Percentiles rank a stretch among this genome's conserved stretches.
Evolutionary conservation across 805 yeast species (phyloP).

Genomic region (Scheffersomyces amazonensis): DNA sequence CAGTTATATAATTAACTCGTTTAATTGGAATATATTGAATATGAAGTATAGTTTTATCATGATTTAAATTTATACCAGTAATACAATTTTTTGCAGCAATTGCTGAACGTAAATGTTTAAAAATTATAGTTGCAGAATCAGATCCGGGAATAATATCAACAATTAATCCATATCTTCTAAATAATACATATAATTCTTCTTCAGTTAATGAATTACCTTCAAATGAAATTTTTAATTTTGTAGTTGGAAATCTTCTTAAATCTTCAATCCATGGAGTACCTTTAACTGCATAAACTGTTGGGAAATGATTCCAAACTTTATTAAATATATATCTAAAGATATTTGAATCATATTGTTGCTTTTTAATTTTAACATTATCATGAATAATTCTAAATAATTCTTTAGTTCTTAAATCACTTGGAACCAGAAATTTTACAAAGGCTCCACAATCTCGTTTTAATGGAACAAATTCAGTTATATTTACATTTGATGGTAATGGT

Average conservation of each 20-base stretch:
- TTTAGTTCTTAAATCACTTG: slow-evolving; percentile 45
- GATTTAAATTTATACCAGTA: slow-evolving; percentile 66
- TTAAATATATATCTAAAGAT: slow-evolving; percentile 8
- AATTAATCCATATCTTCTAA: slow-evolving; percentile 86
- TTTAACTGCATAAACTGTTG: slow-evolving; percentile 67
- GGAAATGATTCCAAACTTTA: slow-evolving; percentile 24
- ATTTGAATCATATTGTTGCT: slow-evolving; percentile 5
- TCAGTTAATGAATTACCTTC: slow-evolving; percentile 76
- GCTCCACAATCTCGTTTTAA: slow-evolving; percentile 90
- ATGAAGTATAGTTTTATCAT: slow-evolving; percentile 58
- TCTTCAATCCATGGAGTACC: slow-evolving; percentile 98
- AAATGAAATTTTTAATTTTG: slow-evolving; percentile 60
- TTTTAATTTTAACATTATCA: slow-evolving; percentile 35
- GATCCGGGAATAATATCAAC: slow-evolving; percentile 62
- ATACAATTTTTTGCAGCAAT: slow-evolving; percentile 87
- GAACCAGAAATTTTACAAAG: slow-evolving; percentile 73
- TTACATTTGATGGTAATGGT: slow-evolving; percentile 30
- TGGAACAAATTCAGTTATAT: slow-evolving; percentile 61
- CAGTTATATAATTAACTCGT: slow-evolving; percentile 50
- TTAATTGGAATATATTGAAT: slow-evolving; percentile 65
- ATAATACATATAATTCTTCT: slow-evolving; percentile 74
- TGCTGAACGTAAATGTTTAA: slow-evolving; percentile 60
- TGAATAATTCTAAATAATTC: slow-evolving; percentile 54
- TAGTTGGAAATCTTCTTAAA: slow-evolving; percentile 70
- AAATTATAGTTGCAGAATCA: slow-evolving; percentile 49